Evolutionary conservation across 2,329 filamentous ascomycete genomes (phyloP), one percentile per base, ranked within the genome.

Genomic region (Fusarium miscanthi): DNA sequence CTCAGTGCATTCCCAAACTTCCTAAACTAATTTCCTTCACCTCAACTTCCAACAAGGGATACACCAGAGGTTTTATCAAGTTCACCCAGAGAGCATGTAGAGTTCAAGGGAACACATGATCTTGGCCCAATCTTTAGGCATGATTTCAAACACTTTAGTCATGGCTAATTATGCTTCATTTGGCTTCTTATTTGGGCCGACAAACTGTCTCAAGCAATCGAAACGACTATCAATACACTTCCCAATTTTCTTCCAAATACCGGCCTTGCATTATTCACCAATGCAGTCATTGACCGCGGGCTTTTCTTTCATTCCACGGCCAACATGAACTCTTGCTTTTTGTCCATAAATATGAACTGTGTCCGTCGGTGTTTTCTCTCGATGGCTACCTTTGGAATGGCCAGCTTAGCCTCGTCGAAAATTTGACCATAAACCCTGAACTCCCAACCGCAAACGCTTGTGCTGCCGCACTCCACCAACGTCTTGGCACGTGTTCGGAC

Each of bases 361-460:
- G 33, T 66, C 62, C 49, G 41, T 59, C 52, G 41, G 63, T 38
- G 60, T 54, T 70, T 67, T 54, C 66, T 51, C 40, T 59, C 27
- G 51, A 61, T 63, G 54, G 63, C 68, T 38, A 52, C 41, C 63
- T 35, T 54, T 58, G 41, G 40, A 51, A 56, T 53, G 53, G 57
- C 41, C 56, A 69, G 43, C 59, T 48, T 74, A 42, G 37, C 49
- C 68, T 62, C 31, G 63, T 72, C 59, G 37, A 57, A 73, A 72
- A 65, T 54, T 57, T 66, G 65, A 62, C 67, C 65, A 68, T 60
- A 56, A 70, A 74, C 71, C 72, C 72, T 73, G 59, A 77, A 77
- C 74, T 76, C 74, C 75, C 73, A 75, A 72, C 64, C 70, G 73
- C 69, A 77, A 77, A 70, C 74, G 69, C 72, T 77, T 73, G 63